A percentile compares a stretch with the other conserved stretches of the same genome.
Conservation (phyloP, 1,284 basidiomycete genomes). For the Puccinia horiana region DNA sequence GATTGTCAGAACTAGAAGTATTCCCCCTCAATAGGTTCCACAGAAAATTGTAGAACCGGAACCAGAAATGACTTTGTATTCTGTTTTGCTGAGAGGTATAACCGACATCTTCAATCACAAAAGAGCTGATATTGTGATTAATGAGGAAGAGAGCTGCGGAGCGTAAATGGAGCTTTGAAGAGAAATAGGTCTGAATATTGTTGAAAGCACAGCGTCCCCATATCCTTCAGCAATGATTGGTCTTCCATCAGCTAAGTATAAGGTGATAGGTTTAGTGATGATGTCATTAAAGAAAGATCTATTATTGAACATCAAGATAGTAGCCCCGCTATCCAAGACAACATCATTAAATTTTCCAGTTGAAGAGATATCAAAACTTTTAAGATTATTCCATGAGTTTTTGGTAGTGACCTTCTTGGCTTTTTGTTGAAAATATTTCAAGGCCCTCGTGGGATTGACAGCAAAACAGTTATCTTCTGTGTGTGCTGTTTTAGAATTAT, state of each 20-base stretch:
- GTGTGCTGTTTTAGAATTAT: neutral
- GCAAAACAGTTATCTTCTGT: neutral
- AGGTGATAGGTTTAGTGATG: neutral
- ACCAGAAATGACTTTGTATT: neutral
- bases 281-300: neutral
- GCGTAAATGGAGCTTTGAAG: neutral
- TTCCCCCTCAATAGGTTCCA: neutral
- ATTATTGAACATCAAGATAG: neutral
- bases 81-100: too few relatives aligned
- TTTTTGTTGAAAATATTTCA: neutral
- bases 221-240: neutral
- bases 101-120: neutral
- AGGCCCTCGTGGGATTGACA: neutral
- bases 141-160: neutral
- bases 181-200: neutral
- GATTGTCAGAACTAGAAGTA: neutral
- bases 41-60: neutral
- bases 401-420: neutral
- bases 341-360: neutral
- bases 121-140: neutral
- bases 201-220: neutral
- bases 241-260: neutral
- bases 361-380: neutral
- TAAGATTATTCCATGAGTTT: neutral
- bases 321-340: neutral